Conservation (phyloP, 352 stramenopile species). For the Pythium aquatile region DNA sequence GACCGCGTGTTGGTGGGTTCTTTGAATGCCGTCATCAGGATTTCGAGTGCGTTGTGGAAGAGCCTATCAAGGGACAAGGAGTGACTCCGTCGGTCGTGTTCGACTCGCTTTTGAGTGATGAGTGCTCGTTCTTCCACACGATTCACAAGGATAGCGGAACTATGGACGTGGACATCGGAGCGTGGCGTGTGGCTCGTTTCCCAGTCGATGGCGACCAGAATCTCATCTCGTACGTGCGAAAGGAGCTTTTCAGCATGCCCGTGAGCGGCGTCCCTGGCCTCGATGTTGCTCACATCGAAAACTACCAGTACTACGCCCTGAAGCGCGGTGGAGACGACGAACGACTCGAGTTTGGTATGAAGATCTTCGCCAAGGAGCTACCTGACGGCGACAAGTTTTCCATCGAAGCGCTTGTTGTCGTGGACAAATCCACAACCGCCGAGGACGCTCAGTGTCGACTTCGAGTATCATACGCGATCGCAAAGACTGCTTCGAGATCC, state of each 20-base stretch:
- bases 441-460: conserved; percentile 25
- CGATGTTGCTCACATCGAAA: conserved; percentile 44
- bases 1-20: conserved; percentile 32
- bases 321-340: conserved; percentile 4
- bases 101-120: conserved; percentile 53
- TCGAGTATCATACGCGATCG: conserved; percentile 44
- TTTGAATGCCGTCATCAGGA: conserved; percentile 43
- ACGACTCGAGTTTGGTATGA: conserved; percentile 69
- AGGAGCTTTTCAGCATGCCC: conserved; percentile 61
- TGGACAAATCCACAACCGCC: conserved; percentile 1
- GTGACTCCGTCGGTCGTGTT: conserved; percentile 55
- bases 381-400: conserved; percentile 57
- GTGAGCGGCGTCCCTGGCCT: conserved; percentile 44
- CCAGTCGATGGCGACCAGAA: neutral
- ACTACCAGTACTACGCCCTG: conserved; percentile 65
- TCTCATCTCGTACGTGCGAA: conserved; percentile 36
- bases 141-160: conserved; percentile 39
- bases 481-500: neutral
- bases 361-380: conserved; percentile 49
- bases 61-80: conserved; percentile 36
- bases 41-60: conserved; percentile 49
- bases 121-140: conserved; percentile 48
- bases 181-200: conserved; percentile 35
- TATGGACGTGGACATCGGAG: conserved; percentile 63
- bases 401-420: conserved; percentile 32